Evolutionary conservation across 768 basidiomycete species (phyloP).

Genomic region (Suillus subaureus): DNA sequence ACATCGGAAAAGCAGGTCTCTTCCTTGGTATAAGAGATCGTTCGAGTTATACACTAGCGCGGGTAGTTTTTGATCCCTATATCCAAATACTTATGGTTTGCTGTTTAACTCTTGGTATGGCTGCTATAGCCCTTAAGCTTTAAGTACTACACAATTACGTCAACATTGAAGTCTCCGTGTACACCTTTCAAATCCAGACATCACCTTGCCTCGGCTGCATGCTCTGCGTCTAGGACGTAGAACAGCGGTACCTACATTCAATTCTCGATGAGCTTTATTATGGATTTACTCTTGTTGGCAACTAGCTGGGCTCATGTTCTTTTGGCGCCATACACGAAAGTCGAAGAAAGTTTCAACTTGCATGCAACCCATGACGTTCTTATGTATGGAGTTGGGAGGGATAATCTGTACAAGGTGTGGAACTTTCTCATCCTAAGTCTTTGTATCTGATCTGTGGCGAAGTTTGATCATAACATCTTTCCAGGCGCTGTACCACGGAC

Average conservation of each 20-base stretch:
- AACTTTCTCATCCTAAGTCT: not conserved
- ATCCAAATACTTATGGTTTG: not conserved
- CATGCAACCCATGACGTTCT: slow-evolving; percentile 90
- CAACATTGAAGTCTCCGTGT: not conserved
- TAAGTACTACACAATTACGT: not conserved
- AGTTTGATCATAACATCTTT: slow-evolving; percentile 92
- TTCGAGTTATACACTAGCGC: not conserved
- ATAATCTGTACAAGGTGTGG: slow-evolving; percentile 40
- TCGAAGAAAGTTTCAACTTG: slow-evolving; percentile 96
- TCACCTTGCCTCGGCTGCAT: not conserved
- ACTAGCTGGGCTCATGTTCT: slow-evolving; percentile 69
- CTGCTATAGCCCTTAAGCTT: no score
- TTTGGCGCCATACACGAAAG: slow-evolving; percentile 89
- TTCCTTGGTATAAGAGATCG: not conserved
- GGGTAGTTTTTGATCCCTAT: not conserved
- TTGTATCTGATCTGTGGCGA: slow-evolving; percentile 14
- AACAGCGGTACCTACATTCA: not conserved
- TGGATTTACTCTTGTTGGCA: slow-evolving; percentile 54
- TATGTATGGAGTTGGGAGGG: slow-evolving; percentile 61
- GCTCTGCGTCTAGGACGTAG: not conserved
- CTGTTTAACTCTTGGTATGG: not conserved
- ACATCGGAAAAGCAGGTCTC: not conserved
- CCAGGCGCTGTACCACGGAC: slow-evolving; percentile 89
- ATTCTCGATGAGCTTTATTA: slow-evolving; percentile 20
- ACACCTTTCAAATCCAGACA: not conserved